Conservation (phyloP, 495 filamentous ascomycete species). For the Aspergillus homomorphus region DNA sequence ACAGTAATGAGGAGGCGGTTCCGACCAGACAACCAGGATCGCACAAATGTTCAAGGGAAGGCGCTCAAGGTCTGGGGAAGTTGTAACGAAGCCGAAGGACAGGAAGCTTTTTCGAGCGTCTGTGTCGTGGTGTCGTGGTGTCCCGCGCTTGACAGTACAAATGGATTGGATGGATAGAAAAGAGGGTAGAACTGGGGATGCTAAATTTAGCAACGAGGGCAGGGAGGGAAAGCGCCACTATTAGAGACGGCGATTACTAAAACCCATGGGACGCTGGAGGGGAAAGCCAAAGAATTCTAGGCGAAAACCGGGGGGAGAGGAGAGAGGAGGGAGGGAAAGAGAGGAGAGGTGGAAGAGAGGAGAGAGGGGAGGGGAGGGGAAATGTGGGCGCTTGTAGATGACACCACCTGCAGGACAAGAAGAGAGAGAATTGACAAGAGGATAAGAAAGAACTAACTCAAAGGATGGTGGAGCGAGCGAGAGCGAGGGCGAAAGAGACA, state of each 20-base stretch:
- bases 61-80: constrained; percentile 9
- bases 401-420: constrained; percentile 10
- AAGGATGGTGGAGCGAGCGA: constrained; percentile 10
- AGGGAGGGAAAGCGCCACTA: constrained; percentile 25
- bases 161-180: constrained; percentile 20
- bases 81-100: background rate
- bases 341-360: constrained; percentile 1
- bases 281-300: background rate
- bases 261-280: constrained; percentile 5
- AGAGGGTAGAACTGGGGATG: constrained; percentile 27
- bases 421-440: constrained; percentile 8
- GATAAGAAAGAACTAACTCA: constrained; percentile 13
- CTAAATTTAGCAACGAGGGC: constrained; percentile 38
- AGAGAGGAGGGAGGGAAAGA: background rate
- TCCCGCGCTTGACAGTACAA: constrained; percentile 27
- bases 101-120: constrained; percentile 8
- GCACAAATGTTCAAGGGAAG: constrained; percentile 5
- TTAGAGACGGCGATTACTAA: constrained; percentile 30
- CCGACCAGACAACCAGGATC: constrained; percentile 12
- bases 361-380: constrained; percentile 7
- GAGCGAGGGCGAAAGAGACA: constrained; percentile 3
- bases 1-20: constrained; percentile 9
- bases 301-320: background rate
- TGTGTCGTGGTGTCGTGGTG: constrained; percentile 17
- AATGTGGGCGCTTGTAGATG: constrained; percentile 10